Percentiles rank a stretch among this genome's conserved stretches.
phyloP scores from a whole-genome alignment of 1,139 yeast genomes.

The Blastobotrys ciferrii region DNA sequence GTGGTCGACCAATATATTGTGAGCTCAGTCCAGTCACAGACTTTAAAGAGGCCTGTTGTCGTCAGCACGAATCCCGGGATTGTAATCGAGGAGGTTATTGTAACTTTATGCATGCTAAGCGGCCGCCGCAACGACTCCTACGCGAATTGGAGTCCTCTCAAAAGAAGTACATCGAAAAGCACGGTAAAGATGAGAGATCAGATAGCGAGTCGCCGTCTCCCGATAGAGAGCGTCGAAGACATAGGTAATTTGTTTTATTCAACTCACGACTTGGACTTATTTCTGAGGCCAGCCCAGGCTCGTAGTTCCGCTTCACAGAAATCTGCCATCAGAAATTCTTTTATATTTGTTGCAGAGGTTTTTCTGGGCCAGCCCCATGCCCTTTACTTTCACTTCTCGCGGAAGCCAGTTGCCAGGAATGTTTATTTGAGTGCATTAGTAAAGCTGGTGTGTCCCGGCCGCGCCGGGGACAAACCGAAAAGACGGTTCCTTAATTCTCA shows the following conservation, averaged over 20 bases:
- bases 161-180: constrained; percentile 29
- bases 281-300: no score
- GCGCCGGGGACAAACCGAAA: no score
- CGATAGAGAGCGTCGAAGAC: constrained; percentile 5
- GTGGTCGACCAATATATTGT: constrained; percentile 74
- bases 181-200: constrained; percentile 15
- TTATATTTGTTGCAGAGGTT: no score
- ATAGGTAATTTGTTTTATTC: background rate
- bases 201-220: constrained; percentile 9
- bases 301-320: no score
- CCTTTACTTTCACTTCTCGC: no score
- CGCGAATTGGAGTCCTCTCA: constrained; percentile 42
- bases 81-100: constrained; percentile 82
- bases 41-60: constrained; percentile 72
- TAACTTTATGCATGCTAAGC: constrained; percentile 78
- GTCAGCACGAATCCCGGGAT: constrained; percentile 58
- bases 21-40: constrained; percentile 76
- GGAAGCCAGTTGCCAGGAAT: no score
- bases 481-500: no score
- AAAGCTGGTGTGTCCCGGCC: no score
- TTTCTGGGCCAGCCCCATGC: no score
- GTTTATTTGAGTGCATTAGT: no score
- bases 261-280: no score
- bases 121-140: constrained; percentile 50
- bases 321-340: no score